Conservation (phyloP, 345 rosid genomes). For the Anastatica hierochuntica region DNA sequence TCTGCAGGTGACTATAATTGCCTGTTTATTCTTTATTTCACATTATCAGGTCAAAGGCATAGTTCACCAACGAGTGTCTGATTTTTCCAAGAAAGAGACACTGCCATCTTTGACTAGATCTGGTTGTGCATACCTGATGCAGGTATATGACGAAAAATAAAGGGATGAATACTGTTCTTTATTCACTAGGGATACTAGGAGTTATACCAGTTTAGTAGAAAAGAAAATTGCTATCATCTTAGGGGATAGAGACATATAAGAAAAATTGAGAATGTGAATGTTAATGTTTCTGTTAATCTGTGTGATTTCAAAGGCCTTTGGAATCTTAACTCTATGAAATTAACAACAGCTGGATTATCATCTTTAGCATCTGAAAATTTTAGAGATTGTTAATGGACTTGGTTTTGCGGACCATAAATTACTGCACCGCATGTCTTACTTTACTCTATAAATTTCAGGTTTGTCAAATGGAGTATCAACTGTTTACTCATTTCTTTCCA, state of each 20-base stretch:
- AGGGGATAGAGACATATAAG: not conserved
- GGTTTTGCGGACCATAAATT: not conserved
- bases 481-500: conserved; percentile 91
- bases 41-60: conserved; percentile 63
- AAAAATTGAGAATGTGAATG: not conserved
- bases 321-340: not conserved
- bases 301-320: conserved; percentile 1
- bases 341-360: not conserved
- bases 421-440: not conserved
- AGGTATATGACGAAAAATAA: conserved; percentile 37
- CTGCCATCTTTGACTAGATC: conserved; percentile 92
- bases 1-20: conserved; percentile 4
- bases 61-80: conserved; percentile 80
- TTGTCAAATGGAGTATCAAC: conserved; percentile 94
- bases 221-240: not conserved
- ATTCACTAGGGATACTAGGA: conserved; percentile 5
- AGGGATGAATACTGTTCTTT: not conserved
- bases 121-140: conserved; percentile 93
- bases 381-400: conserved; percentile 1
- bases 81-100: conserved; percentile 82
- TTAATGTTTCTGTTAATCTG: not conserved
- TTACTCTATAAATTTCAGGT: conserved; percentile 41
- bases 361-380: conserved; percentile 4
- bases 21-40: conserved; percentile 8
- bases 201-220: conserved; percentile 8